A percentile compares a stretch with the other conserved stretches of the same genome.
These are phyloP conservation scores for Thraustochytrium sp. DNA, from an alignment of 352 stramenopile species.

Conservation along the genomic window DNA sequence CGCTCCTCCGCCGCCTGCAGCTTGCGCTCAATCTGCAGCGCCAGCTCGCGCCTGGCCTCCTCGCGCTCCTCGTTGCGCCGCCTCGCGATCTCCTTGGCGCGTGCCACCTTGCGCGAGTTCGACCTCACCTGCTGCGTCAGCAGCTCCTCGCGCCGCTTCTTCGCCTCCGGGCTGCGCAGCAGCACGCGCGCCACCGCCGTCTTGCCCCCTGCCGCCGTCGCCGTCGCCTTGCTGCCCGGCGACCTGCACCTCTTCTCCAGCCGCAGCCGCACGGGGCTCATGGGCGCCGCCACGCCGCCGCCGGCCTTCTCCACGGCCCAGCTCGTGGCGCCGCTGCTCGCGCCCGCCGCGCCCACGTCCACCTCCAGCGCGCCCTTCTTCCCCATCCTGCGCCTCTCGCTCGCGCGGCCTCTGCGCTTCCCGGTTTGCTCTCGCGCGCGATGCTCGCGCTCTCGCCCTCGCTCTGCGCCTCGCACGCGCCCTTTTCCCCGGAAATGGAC, in stretches of 20 bases:
- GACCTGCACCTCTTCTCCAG: conserved; percentile 40
- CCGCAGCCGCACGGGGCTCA: conserved; percentile 1
- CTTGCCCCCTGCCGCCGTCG: not conserved
- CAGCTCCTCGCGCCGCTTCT: conserved; percentile 32
- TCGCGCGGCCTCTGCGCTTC: not conserved
- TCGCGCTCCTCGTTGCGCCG: not conserved
- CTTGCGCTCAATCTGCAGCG: conserved; percentile 5
- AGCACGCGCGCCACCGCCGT: not conserved
- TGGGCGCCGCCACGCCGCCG: not conserved
- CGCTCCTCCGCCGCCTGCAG: not conserved
- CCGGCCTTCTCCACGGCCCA: not conserved
- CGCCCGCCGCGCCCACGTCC: not conserved
- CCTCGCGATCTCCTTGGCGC: conserved; percentile 23
- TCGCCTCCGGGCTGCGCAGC: not conserved
- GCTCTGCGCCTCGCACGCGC: too few species aligned
- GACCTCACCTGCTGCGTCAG: not conserved
- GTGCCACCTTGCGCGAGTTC: conserved; percentile 21
- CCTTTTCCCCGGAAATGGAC: too few species aligned
- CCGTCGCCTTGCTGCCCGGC: not conserved
- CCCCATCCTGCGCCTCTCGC: not conserved
- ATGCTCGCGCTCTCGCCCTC: too few species aligned
- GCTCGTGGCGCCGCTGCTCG: too few species aligned
- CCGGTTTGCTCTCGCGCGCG: too few species aligned
- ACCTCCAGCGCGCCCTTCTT: not conserved
- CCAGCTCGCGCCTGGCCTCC: not conserved